A percentile compares a stretch with the other conserved stretches of the same genome.
phyloP scores from a whole-genome alignment of 768 basidiomycete species.

The Hypsizygus marmoreus region DNA sequence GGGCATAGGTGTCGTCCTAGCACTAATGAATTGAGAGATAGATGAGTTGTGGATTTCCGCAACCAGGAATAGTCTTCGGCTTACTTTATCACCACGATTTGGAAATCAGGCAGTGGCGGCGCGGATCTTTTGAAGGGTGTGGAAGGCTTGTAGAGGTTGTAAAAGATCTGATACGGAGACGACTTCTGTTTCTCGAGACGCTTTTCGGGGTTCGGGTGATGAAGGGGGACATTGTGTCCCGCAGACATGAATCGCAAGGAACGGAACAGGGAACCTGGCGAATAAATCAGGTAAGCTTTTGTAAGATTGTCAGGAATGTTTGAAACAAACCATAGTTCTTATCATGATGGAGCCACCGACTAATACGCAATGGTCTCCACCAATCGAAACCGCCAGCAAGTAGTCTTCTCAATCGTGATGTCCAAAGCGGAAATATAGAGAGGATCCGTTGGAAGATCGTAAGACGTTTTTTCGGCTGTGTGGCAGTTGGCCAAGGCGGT shows the following conservation, averaged over 20 bases:
- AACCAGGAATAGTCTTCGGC: no score
- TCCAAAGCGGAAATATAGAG: constrained; percentile 33
- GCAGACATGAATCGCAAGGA: constrained; percentile 73
- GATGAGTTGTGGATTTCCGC: background rate
- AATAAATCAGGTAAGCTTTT: constrained; percentile 2
- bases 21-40: constrained; percentile 46
- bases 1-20: constrained; percentile 81
- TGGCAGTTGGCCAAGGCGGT: constrained; percentile 30
- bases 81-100: constrained; percentile 84
- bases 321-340: constrained; percentile 52
- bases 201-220: constrained; percentile 26
- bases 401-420: no score
- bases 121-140: constrained; percentile 80
- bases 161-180: constrained; percentile 83
- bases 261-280: constrained; percentile 64
- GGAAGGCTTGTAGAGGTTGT: constrained; percentile 88
- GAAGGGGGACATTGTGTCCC: constrained; percentile 56
- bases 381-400: constrained; percentile 50
- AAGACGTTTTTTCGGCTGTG: constrained; percentile 11
- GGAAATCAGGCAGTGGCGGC: constrained; percentile 82
- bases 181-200: constrained; percentile 17
- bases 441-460: constrained; percentile 38
- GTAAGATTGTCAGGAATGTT: background rate
- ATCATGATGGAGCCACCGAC: constrained; percentile 48
- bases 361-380: constrained; percentile 64